A percentile compares a stretch with the other conserved stretches of the same genome.
Conservation (phyloP, 768 basidiomycete genomes). For the Suillus ampliporus region DNA sequence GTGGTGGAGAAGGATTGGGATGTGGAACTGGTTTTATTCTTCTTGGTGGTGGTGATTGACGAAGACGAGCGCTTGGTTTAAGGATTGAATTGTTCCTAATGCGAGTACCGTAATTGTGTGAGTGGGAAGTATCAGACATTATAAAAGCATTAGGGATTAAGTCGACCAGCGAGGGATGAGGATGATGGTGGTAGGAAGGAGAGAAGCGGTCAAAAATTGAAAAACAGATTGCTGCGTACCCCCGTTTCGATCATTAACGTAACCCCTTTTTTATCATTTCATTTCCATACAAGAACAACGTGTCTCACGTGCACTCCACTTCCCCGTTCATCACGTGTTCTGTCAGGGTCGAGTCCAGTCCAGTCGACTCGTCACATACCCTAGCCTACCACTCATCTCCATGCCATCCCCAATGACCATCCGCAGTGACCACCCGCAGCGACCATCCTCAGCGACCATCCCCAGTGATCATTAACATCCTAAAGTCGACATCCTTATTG, state of each 20-base stretch:
- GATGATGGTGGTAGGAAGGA: conserved; percentile 2
- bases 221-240: conserved; percentile 8
- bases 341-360: too few relatives aligned
- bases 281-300: too few relatives aligned
- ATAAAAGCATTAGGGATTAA: background rate
- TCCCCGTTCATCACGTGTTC: too few relatives aligned
- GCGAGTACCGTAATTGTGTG: conserved; percentile 57
- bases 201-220: background rate
- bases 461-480: too few relatives aligned
- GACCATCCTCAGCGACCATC: too few relatives aligned
- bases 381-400: too few relatives aligned
- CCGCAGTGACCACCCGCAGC: too few relatives aligned
- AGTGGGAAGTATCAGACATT: conserved; percentile 32
- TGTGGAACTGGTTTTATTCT: conserved; percentile 39
- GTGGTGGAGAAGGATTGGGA: conserved; percentile 21
- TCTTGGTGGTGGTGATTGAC: conserved; percentile 47
- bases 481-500: too few relatives aligned
- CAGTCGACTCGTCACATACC: too few relatives aligned
- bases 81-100: conserved; percentile 57
- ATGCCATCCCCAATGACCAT: too few relatives aligned
- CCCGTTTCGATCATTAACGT: conserved; percentile 5
- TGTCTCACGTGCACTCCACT: background rate
- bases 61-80: conserved; percentile 57
- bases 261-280: conserved; percentile 5
- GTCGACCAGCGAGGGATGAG: conserved; percentile 5